Base-by-base conservation (phyloP, 2,329 filamentous ascomycete genomes). In the Paraphaeosphaeria minitans region DNA sequence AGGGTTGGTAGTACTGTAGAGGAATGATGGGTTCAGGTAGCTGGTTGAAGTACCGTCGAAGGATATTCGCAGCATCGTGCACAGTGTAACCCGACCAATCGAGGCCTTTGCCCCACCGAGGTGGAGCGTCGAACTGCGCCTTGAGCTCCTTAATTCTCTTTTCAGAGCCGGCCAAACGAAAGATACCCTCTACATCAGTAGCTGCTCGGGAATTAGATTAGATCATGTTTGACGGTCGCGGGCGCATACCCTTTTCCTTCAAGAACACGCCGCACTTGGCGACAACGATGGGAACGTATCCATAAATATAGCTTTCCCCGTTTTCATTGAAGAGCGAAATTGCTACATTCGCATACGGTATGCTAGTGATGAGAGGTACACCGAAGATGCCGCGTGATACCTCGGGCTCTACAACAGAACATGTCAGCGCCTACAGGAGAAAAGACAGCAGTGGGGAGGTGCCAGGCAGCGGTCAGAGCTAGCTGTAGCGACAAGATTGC, bases 71-170 rank as follows among this genome's bases (percentile, higher is more conserved):
- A 27, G 95, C 95, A 83, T 99, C 95, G 78, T 99, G 95, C 43
- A 99, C 95, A 0, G 95, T 99, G 76, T 97, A 99, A 48, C 95
- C 95, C 48, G 92, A 90, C 95, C 95, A 99, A 69, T 97, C 91
- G 27, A 99, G 84, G 16, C 95, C 95, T 79, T 99, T 99, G 55
- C 95, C 95, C 76, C 97, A 99, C 69, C 93, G 86, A 49, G 73
- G 73, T 42, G 95, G 95, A 0, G 94, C 96, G 78, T 98, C 92
- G 78, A 99, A 99, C 3, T 92, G 86, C 29, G 85, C 87, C 77
- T 96, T 94, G 31, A 99, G 85, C 76, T 98, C 95, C 77, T 98
- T 99, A 80, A 99, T 99, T 62, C 95, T 90, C 80, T 97, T 98
- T 74, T 97, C 94, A 37, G 95, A 98, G 52, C 95, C 95, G 74